Evolutionary conservation across 495 filamentous ascomycete species (phyloP).

Genomic region (Neurospora pannonica): DNA sequence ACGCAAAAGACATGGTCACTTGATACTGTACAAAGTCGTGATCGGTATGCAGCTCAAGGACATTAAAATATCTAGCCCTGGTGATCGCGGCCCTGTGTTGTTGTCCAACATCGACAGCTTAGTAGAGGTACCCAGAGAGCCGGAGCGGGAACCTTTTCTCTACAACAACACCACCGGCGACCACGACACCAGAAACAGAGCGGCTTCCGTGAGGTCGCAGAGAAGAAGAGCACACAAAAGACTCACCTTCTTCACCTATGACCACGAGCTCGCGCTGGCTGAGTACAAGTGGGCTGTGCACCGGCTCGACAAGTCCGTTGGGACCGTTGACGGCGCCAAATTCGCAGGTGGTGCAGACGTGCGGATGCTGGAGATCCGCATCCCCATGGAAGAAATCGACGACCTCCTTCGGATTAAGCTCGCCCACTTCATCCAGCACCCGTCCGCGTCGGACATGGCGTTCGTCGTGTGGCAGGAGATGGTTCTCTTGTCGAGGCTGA

Average conservation of each 20-base stretch:
- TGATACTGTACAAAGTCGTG: neutral
- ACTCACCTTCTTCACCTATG: neutral
- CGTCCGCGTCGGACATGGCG: neutral
- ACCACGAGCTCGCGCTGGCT: neutral
- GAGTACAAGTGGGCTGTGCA: neutral
- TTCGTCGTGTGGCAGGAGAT: neutral
- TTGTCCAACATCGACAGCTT: neutral
- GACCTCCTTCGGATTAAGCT: neutral
- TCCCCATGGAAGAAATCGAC: neutral
- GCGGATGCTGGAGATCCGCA: neutral
- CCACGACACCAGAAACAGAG: neutral
- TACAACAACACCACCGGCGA: neutral
- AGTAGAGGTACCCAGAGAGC: neutral
- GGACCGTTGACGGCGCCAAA: neutral
- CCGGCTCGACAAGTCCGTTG: neutral
- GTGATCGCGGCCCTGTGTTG: neutral
- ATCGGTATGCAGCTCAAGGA: neutral
- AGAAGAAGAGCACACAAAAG: neutral
- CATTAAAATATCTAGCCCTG: neutral
- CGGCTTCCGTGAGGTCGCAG: neutral
- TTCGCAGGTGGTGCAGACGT: neutral
- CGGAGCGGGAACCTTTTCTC: neutral
- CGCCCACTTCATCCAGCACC: neutral
- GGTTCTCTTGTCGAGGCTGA: neutral
- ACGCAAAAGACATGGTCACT: neutral